These are phyloP conservation scores for Sporothrix luriei DNA, from an alignment of 2,329 filamentous ascomycete genomes.

Conservation along the genomic window DNA sequence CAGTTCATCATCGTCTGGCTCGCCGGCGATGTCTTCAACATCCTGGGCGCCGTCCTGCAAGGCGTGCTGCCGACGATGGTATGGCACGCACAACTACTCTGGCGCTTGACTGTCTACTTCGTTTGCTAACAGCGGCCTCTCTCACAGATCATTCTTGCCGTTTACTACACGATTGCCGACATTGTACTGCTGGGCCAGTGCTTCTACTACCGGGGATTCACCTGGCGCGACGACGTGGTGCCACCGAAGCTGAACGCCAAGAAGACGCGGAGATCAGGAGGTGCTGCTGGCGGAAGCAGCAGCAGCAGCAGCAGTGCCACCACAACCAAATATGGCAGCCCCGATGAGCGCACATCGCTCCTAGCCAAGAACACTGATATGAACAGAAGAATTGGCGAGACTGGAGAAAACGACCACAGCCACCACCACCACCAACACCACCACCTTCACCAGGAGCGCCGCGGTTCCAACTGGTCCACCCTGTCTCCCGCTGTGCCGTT, in stretches of 20 bases:
- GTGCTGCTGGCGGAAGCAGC: slow-evolving; percentile 37
- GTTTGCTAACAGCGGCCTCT: not conserved
- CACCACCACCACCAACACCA: slow-evolving; percentile 44
- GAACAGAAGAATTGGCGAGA: slow-evolving; percentile 39
- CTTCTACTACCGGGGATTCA: slow-evolving; percentile 93
- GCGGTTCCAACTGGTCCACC: slow-evolving; percentile 61
- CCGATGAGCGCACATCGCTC: slow-evolving; percentile 58
- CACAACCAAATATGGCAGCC: not conserved
- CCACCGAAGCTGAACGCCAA: slow-evolving; percentile 48
- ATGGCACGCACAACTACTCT: slow-evolving; percentile 33
- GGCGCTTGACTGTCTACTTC: too few relatives aligned
- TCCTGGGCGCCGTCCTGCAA: slow-evolving; percentile 42
- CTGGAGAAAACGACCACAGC: slow-evolving; percentile 36
- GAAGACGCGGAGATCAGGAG: slow-evolving; percentile 27
- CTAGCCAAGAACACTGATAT: slow-evolving; percentile 30
- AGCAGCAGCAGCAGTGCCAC: slow-evolving; percentile 31
- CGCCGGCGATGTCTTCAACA: slow-evolving; percentile 65
- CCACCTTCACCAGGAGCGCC: slow-evolving; percentile 47
- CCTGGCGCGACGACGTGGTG: slow-evolving; percentile 59
- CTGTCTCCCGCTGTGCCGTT: slow-evolving; percentile 78
- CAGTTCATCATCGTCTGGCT: slow-evolving; percentile 95
- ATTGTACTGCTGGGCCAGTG: slow-evolving; percentile 79
- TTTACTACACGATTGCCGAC: slow-evolving; percentile 39
- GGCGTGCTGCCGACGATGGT: slow-evolving; percentile 92
- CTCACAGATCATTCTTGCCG: slow-evolving; percentile 38